phyloP scores from a whole-genome alignment of 192 early-diverging fungal genomes.

The Coemansia sp. region DNA sequence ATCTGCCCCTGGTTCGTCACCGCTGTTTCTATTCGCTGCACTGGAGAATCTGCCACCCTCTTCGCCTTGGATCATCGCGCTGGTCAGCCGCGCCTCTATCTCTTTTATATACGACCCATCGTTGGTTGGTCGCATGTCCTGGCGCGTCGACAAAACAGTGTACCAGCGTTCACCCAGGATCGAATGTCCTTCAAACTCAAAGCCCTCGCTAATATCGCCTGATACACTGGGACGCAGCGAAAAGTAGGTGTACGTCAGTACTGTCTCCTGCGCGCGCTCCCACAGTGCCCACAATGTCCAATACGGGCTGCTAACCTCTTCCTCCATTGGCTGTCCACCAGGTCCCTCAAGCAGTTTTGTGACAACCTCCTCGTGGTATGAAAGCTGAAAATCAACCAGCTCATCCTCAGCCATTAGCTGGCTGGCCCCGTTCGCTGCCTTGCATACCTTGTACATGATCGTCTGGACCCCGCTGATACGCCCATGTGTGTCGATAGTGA shows the following conservation, averaged over 20 bases:
- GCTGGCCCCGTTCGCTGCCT: conserved; percentile 44
- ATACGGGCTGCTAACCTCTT: conserved; percentile 20
- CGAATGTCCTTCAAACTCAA: conserved; percentile 35
- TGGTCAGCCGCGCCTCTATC: conserved; percentile 36
- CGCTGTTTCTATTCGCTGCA: not conserved
- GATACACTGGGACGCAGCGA: conserved; percentile 18
- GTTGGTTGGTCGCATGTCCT: conserved; percentile 19
- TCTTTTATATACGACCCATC: conserved; percentile 37
- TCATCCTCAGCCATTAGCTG: conserved; percentile 53
- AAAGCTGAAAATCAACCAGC: conserved; percentile 43
- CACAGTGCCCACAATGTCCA: conserved; percentile 55
- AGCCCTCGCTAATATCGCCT: conserved; percentile 2
- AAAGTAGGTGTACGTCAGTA: conserved; percentile 45
- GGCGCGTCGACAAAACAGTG: conserved; percentile 31
- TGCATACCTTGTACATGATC: conserved; percentile 49
- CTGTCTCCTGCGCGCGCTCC: conserved; percentile 39
- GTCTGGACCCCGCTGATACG: conserved; percentile 28
- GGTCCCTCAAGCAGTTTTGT: conserved; percentile 23
- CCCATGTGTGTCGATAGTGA: conserved; percentile 16
- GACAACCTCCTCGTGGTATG: conserved; percentile 25
- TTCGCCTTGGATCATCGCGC: not conserved
- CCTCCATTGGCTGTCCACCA: conserved; percentile 17
- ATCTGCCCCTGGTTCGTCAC: not conserved
- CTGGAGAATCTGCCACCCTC: not conserved
- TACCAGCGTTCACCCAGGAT: conserved; percentile 49